phyloP scores from a whole-genome alignment of 352 stramenopile species.

The Pythium biforme region DNA sequence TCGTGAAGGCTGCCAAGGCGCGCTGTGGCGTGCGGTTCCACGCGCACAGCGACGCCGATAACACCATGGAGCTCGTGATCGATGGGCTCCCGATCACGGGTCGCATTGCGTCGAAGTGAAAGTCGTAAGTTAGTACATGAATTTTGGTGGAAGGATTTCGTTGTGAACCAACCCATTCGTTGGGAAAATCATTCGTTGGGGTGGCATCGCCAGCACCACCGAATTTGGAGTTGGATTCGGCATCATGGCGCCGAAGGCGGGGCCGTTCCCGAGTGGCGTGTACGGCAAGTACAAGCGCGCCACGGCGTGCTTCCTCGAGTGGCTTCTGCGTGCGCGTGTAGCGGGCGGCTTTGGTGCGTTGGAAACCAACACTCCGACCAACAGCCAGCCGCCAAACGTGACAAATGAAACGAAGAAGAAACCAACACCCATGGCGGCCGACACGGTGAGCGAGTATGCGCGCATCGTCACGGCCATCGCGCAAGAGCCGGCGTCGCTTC shows the following conservation, averaged over 20 bases:
- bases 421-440: background rate
- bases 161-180: too few species aligned
- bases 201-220: too few species aligned
- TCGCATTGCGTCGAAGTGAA: background rate
- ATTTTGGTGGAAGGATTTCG: too few species aligned
- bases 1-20: background rate
- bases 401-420: background rate
- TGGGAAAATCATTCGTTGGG: too few species aligned
- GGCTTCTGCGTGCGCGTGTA: background rate
- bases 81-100: background rate
- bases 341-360: constrained; percentile 14
- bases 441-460: constrained; percentile 5
- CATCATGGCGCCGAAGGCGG: background rate
- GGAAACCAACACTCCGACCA: background rate
- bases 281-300: constrained; percentile 2
- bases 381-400: background rate
- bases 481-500: background rate
- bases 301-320: background rate
- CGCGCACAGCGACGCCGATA: background rate
- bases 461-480: constrained; percentile 9
- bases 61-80: background rate
- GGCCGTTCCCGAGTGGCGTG: background rate
- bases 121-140: too few species aligned
- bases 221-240: too few species aligned
- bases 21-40: background rate